Evolutionary conservation across 495 filamentous ascomycete species (phyloP), one percentile per base, ranked within the genome.

Genomic region (Penicillium steckii): DNA sequence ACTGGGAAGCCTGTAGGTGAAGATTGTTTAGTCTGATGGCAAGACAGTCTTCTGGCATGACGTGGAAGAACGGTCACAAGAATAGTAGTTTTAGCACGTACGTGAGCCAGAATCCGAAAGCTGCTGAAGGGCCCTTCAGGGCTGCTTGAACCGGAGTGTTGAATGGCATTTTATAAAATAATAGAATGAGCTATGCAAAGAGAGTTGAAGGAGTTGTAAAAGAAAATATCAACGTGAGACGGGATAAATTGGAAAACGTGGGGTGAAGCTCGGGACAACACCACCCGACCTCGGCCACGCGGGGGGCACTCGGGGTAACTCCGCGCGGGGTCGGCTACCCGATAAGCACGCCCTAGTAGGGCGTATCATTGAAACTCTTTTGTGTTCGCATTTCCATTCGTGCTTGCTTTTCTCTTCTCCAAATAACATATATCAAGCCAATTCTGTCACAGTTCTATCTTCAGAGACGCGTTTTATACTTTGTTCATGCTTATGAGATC

Each of bases 41-140:
- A 4, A 6, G 2, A 23, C 15, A 13, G 25, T 42, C 3, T 37
- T 37, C 33, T 4, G 8, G 33, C 33, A 37, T 37, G 3, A 37
- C 23, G 46, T 10, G 33, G 10, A 10, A 10, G 7, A 19, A 13
- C 21, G 12, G 18, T 17, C 29, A 8, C 18, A 18, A 10, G 9
- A 37, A 13, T 26, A 45, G 19, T 23, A n/a, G n/a, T 42, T 15
- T 5, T 29, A 9, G 18, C 29, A 64, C 66, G 15, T 66, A 71
- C 68, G 68, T 71, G 52, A 71, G 62, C 68, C 68, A 71, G 60
- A 71, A 71, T n/a, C 68, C 68, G 33, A 59, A 69, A 27, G 68
- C 56, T 0, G 48, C 33, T 0, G 52, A 43, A 6, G 55, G 40
- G 35, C 53, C 55, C 26, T 63, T 40, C 22, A 68, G 48, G 27